A percentile compares a stretch with the other conserved stretches of the same genome.
phyloP scores from a whole-genome alignment of 805 yeast species.

The Pichia heedii region DNA sequence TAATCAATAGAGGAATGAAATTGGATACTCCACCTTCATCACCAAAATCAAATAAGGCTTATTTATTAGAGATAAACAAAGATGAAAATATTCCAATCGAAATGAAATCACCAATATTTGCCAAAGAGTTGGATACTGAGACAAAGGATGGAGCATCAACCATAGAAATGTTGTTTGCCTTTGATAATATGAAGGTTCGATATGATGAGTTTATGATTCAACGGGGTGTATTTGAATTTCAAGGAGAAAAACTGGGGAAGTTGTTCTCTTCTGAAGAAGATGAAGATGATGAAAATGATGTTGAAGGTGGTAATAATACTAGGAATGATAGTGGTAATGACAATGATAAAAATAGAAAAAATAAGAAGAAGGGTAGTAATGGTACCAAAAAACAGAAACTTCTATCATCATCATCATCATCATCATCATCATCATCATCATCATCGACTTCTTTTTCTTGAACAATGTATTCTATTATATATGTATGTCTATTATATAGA shows the following conservation, averaged over 20 bases:
- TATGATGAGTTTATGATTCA: constrained; percentile 35
- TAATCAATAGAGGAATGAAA: not conserved
- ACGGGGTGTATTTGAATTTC: constrained; percentile 21
- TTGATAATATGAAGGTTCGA: constrained; percentile 54
- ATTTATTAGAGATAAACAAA: constrained; percentile 2
- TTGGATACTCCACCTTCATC: constrained; percentile 3
- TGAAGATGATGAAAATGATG: not conserved
- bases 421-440: no score
- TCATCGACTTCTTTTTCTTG: no score
- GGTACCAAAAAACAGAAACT: not conserved
- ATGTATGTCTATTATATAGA: no score
- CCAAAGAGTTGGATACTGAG: not conserved
- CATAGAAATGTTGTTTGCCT: constrained; percentile 40
- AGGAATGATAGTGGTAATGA: not conserved
- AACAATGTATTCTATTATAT: no score
- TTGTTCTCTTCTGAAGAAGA: constrained; percentile 19
- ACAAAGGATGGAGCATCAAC: constrained; percentile 20
- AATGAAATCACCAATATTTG: constrained; percentile 19
- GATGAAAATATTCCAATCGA: constrained; percentile 16
- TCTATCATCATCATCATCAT: no score
- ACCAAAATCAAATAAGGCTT: constrained; percentile 14
- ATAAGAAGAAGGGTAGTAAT: not conserved
- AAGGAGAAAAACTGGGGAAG: constrained; percentile 20
- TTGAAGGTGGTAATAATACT: no score
- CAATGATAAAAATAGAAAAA: not conserved